Evolutionary conservation across 208 protist species (phyloP).

Genomic region (Leishmania tropica): DNA sequence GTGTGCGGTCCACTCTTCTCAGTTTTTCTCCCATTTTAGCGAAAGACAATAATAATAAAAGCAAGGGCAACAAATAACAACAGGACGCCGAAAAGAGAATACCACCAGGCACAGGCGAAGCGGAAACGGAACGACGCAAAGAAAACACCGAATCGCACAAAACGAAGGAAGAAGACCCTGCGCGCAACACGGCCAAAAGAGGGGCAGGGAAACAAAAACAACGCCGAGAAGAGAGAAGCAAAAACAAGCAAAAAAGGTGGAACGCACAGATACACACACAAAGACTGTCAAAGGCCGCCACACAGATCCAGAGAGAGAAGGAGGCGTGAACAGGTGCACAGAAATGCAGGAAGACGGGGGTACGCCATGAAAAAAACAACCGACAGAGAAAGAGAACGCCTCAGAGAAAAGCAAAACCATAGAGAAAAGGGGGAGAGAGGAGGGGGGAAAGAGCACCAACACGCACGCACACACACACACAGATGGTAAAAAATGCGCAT

Average conservation of each 20-base stretch:
- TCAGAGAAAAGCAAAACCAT: neutral
- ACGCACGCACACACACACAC: neutral
- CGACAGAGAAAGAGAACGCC: neutral
- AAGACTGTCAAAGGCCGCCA: neutral
- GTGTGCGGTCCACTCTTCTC: neutral
- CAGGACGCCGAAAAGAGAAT: too few species aligned
- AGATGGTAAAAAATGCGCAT: neutral
- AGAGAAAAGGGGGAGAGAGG: neutral
- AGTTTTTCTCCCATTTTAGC: neutral
- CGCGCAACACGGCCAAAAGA: neutral
- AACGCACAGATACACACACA: too few species aligned
- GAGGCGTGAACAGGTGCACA: neutral
- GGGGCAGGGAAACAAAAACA: neutral
- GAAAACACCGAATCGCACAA: too few species aligned
- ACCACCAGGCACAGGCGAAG: neutral
- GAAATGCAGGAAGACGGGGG: neutral
- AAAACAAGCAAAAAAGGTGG: neutral
- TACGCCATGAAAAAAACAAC: neutral
- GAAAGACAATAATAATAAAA: neutral
- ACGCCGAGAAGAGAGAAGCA: neutral
- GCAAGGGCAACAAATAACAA: neutral
- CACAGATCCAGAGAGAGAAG: neutral
- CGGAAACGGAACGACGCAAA: neutral
- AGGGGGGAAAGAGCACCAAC: neutral
- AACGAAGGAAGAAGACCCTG: neutral